These are phyloP conservation scores for Diversispora eburnea DNA, from an alignment of 192 early-diverging fungal species.

Conservation along the genomic window DNA sequence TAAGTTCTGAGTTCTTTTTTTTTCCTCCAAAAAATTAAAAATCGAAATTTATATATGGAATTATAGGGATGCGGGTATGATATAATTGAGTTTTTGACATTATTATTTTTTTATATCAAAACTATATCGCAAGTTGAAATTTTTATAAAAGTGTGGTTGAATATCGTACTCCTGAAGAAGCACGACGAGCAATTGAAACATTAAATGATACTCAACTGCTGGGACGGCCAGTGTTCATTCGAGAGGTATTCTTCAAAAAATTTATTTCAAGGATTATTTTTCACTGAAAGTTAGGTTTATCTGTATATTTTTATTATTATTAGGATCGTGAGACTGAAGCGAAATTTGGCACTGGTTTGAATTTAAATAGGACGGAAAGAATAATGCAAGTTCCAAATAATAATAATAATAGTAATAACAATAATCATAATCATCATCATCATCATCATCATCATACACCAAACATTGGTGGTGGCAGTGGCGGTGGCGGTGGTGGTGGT, in stretches of 20 bases:
- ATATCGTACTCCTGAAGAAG: slow-evolving; percentile 71
- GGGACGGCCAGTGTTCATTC: slow-evolving; percentile 70
- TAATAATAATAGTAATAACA: slow-evolving; percentile 8
- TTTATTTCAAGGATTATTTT: not conserved
- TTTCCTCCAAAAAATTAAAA: no score
- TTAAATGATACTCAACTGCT: slow-evolving; percentile 65
- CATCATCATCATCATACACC: slow-evolving; percentile 26
- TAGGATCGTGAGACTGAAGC: slow-evolving; percentile 64
- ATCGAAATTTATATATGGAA: no score
- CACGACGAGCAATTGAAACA: slow-evolving; percentile 65
- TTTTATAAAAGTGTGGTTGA: slow-evolving; percentile 63
- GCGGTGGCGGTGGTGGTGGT: not conserved
- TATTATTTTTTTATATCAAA: not conserved
- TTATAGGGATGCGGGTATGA: slow-evolving; percentile 31
- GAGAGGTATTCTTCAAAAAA: slow-evolving; percentile 52
- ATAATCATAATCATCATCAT: slow-evolving; percentile 10
- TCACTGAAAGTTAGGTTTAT: not conserved
- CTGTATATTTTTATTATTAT: not conserved
- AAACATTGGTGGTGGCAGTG: slow-evolving; percentile 16
- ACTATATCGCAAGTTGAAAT: not conserved
- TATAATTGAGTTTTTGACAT: not conserved
- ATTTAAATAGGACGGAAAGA: slow-evolving; percentile 27
- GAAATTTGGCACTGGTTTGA: slow-evolving; percentile 33
- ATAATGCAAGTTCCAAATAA: slow-evolving; percentile 9
- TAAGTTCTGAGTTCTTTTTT: not conserved